phyloP scores from a whole-genome alignment of 345 rosid genomes.

The Abelmoschus esculentus region DNA sequence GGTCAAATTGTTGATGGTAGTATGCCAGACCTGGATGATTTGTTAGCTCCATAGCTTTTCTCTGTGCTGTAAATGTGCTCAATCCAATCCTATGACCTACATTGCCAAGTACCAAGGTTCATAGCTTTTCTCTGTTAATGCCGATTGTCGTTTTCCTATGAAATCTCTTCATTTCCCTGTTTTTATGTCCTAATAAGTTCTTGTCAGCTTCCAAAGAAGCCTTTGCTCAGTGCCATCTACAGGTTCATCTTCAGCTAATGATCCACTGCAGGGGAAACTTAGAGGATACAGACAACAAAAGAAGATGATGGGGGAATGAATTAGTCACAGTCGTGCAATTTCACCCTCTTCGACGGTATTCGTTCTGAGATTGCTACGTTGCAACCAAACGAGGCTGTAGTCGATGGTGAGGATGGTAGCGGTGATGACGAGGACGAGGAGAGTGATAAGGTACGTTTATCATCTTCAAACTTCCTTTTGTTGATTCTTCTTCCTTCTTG shows the following conservation, averaged over 20 bases:
- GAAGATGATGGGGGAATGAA: constrained; percentile 9
- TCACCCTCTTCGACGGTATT: constrained; percentile 18
- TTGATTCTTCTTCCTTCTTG: constrained; percentile 13
- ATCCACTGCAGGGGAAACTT: not conserved
- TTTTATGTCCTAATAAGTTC: too few species aligned
- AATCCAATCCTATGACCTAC: too few species aligned
- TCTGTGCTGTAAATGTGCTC: too few species aligned
- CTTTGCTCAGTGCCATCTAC: not conserved
- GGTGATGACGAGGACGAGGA: not conserved
- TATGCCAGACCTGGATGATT: too few species aligned
- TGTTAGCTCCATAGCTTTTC: too few species aligned
- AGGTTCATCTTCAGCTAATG: not conserved
- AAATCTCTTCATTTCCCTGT: constrained; percentile 14
- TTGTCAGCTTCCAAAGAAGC: too few species aligned
- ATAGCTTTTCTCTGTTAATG: too few species aligned
- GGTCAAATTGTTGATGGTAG: too few species aligned
- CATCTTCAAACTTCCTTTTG: constrained; percentile 35
- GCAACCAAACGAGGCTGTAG: not conserved
- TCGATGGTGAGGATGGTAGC: too few species aligned
- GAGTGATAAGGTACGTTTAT: not conserved
- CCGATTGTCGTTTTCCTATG: too few species aligned
- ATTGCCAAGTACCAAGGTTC: too few species aligned
- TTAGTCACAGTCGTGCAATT: constrained; percentile 8
- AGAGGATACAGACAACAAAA: not conserved
- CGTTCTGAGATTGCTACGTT: not conserved